Evolutionary conservation across 2,329 filamentous ascomycete genomes (phyloP).

Genomic region (Epichloe sp.): DNA sequence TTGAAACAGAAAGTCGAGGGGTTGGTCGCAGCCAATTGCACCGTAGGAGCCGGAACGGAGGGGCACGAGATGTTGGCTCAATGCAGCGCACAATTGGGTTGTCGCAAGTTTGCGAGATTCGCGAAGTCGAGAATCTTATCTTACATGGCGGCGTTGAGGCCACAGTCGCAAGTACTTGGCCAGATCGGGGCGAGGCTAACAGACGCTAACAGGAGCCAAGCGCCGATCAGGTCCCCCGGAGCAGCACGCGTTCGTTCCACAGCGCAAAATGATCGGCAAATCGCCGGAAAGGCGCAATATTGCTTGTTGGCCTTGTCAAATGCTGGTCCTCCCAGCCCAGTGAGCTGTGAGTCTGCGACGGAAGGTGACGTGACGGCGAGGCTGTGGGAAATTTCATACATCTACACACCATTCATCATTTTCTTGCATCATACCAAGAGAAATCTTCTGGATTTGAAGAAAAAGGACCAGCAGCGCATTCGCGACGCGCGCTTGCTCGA

Average conservation of each 20-base stretch:
- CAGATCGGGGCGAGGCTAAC: not conserved
- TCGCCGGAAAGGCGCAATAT: conserved; percentile 5
- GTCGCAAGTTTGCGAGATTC: not conserved
- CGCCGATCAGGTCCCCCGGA: not conserved
- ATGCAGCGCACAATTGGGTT: not conserved
- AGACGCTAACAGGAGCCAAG: not conserved
- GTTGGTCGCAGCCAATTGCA: not conserved
- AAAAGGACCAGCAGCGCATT: not conserved
- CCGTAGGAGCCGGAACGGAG: not conserved
- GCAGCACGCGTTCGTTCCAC: too few relatives aligned
- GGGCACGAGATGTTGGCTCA: not conserved
- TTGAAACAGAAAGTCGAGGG: not conserved
- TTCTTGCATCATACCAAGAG: not conserved
- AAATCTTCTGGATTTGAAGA: not conserved
- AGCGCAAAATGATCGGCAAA: conserved; percentile 6
- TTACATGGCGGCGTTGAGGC: conserved; percentile 13
- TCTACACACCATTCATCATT: not conserved
- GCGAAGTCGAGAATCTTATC: not conserved
- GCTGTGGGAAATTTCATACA: not conserved
- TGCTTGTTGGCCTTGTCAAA: not conserved
- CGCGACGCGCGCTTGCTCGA: not conserved
- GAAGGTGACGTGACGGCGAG: not conserved
- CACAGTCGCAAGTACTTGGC: conserved; percentile 21
- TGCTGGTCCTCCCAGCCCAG: not conserved
- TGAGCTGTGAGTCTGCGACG: not conserved